Conservation (phyloP, 768 basidiomycete species). For the Termitomyces sp. region DNA sequence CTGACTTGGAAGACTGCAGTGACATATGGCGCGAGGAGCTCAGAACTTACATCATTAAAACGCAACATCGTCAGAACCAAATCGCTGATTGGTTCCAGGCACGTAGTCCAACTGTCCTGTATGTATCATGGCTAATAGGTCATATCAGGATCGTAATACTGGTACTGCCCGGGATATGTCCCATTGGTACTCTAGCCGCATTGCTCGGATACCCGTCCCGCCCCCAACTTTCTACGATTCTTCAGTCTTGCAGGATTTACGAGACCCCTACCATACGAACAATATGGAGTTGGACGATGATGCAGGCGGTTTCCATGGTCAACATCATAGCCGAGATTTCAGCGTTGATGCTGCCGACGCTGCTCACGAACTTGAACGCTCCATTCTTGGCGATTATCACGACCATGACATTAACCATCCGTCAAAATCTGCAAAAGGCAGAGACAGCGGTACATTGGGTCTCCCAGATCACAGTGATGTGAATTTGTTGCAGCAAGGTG, state of each 20-base stretch:
- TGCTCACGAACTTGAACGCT: constrained; percentile 51
- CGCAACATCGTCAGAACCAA: constrained; percentile 67
- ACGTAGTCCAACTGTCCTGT: constrained; percentile 27
- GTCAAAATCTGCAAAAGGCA: constrained; percentile 36
- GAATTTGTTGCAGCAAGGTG: constrained; percentile 37
- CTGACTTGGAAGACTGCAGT: constrained; percentile 77
- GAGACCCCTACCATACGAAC: constrained; percentile 20
- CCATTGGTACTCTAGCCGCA: constrained; percentile 48
- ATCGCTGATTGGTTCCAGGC: constrained; percentile 72
- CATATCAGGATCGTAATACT: constrained; percentile 60
- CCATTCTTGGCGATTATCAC: constrained; percentile 37
- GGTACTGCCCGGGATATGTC: constrained; percentile 55
- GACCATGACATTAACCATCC: constrained; percentile 14
- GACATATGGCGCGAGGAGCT: constrained; percentile 75
- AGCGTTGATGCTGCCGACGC: constrained; percentile 45
- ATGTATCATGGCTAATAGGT: constrained; percentile 3
- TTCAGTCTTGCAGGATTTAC: constrained; percentile 20
- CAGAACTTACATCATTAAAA: constrained; percentile 63
- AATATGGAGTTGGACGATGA: constrained; percentile 26
- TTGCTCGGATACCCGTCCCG: constrained; percentile 39
- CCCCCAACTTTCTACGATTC: constrained; percentile 20
- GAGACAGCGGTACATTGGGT: constrained; percentile 44
- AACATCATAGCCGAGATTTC: constrained; percentile 27
- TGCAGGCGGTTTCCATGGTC: constrained; percentile 19
- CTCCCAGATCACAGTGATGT: constrained; percentile 54